Evolutionary conservation across 176 grass and related monocot species (phyloP).

Genomic region (Elaeis guineensis): DNA sequence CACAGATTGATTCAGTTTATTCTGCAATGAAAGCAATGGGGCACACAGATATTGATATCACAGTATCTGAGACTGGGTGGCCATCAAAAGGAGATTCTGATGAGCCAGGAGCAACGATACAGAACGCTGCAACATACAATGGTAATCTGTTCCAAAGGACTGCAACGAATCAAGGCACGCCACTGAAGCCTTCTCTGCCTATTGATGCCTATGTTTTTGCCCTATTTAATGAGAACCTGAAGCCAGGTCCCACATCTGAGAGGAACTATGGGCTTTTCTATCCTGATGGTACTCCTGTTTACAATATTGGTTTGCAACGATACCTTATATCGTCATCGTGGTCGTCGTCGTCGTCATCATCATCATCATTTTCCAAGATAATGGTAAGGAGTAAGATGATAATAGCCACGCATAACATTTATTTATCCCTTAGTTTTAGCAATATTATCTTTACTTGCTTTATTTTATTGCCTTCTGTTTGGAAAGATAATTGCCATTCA

Average conservation of each 20-base stretch:
- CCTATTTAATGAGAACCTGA: slow-evolving; percentile 6
- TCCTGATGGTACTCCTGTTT: slow-evolving; percentile 1
- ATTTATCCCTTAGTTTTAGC: no score
- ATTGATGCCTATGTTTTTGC: slow-evolving; percentile 4
- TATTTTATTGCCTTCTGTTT: no score
- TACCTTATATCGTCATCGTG: neutral
- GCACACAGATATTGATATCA: slow-evolving; percentile 5
- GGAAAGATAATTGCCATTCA: no score
- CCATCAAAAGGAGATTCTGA: slow-evolving; percentile 13
- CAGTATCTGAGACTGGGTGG: slow-evolving; percentile 8
- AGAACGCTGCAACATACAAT: slow-evolving; percentile 8
- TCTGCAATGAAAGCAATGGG: slow-evolving; percentile 4
- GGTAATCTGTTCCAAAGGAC: neutral
- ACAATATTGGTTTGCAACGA: slow-evolving; percentile 2
- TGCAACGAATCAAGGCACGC: neutral
- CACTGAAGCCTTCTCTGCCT: neutral
- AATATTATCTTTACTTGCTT: no score
- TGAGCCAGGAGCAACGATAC: neutral
- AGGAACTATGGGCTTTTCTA: slow-evolving; percentile 16
- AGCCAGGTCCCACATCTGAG: slow-evolving; percentile 3
- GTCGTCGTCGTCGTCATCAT: neutral
- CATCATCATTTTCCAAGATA: slow-evolving; percentile 34
- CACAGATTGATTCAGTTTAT: slow-evolving; percentile 8
- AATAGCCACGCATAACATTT: no score
- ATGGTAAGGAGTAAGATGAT: slow-evolving; percentile 16